Evolutionary conservation across 805 yeast genomes (phyloP).

Genomic region (Cyberlindnera maritima): DNA sequence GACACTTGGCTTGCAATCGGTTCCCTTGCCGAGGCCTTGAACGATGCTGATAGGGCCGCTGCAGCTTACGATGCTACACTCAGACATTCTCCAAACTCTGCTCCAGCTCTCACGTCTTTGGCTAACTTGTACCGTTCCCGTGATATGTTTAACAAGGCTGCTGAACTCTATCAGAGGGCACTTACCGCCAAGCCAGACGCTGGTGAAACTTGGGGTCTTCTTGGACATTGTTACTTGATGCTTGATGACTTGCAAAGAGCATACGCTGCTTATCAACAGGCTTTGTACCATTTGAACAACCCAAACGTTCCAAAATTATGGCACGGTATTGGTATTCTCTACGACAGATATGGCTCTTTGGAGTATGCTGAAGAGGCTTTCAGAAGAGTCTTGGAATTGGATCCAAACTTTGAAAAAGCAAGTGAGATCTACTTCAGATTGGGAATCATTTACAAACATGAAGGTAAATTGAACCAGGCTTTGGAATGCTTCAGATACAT

Average conservation of each 20-base stretch:
- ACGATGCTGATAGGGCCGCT: conserved; percentile 86
- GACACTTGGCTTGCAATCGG: conserved; percentile 91
- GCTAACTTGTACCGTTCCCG: conserved; percentile 87
- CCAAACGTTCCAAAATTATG: conserved; percentile 95
- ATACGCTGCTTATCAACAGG: conserved; percentile 95
- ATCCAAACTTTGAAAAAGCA: conserved; percentile 94
- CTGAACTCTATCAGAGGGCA: conserved; percentile 89
- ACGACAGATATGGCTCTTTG: conserved; percentile 92
- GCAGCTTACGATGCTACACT: conserved; percentile 86
- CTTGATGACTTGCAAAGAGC: conserved; percentile 94
- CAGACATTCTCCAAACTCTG: conserved; percentile 80
- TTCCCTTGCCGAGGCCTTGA: conserved; percentile 82
- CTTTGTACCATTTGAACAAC: conserved; percentile 83
- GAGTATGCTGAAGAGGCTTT: conserved; percentile 99
- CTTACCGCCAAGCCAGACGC: conserved; percentile 77
- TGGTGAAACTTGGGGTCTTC: conserved; percentile 96
- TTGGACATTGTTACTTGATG: conserved; percentile 97
- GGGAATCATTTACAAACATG: conserved; percentile 96
- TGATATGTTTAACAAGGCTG: conserved; percentile 91
- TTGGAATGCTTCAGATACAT: conserved; percentile 94
- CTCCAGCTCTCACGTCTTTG: conserved; percentile 78
- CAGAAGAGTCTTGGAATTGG: conserved; percentile 91
- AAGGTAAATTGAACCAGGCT: conserved; percentile 80
- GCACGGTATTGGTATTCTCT: conserved; percentile 97
- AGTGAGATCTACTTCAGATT: conserved; percentile 94